phyloP scores from a whole-genome alignment of 495 filamentous ascomycete genomes.

The Hypoxylon rickii region DNA sequence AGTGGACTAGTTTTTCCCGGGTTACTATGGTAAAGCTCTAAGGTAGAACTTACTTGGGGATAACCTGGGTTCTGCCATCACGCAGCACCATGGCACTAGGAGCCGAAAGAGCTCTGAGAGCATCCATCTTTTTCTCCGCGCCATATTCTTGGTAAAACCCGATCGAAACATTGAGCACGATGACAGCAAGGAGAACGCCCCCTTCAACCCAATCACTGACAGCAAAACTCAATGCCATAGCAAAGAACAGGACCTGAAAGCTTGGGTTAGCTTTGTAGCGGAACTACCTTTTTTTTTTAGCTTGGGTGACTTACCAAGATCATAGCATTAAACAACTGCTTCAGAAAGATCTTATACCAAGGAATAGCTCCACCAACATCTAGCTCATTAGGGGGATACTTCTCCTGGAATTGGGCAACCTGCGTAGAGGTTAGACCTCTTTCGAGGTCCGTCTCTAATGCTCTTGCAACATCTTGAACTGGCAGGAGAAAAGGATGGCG shows the following conservation, averaged over 20 bases:
- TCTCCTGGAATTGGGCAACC: slow-evolving; percentile 52
- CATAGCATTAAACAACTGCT: slow-evolving; percentile 71
- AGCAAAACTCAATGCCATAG: slow-evolving; percentile 81
- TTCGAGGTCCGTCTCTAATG: slow-evolving; percentile 60
- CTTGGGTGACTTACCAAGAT: slow-evolving; percentile 54
- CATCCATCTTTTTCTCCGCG: slow-evolving; percentile 86
- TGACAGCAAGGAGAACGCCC: slow-evolving; percentile 79
- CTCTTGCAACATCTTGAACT: slow-evolving; percentile 54
- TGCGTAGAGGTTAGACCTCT: slow-evolving; percentile 58
- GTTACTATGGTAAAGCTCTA: background rate
- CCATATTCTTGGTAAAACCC: slow-evolving; percentile 83
- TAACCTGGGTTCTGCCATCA: slow-evolving; percentile 64
- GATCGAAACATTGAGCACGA: slow-evolving; percentile 77
- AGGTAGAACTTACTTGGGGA: slow-evolving; percentile 57
- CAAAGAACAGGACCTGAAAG: slow-evolving; percentile 74
- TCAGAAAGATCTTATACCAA: slow-evolving; percentile 68
- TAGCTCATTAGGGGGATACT: slow-evolving; percentile 65
- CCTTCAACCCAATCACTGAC: slow-evolving; percentile 83
- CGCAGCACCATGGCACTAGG: slow-evolving; percentile 79
- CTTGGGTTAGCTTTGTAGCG: slow-evolving; percentile 10
- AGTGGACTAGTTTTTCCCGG: background rate
- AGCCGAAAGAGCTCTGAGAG: slow-evolving; percentile 74
- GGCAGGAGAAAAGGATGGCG: slow-evolving; percentile 59
- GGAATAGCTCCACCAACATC: slow-evolving; percentile 62
- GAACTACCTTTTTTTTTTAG: background rate